Evolutionary conservation across 2,329 filamentous ascomycete genomes (phyloP).

Genomic region (Ampelomyces quisqualis): DNA sequence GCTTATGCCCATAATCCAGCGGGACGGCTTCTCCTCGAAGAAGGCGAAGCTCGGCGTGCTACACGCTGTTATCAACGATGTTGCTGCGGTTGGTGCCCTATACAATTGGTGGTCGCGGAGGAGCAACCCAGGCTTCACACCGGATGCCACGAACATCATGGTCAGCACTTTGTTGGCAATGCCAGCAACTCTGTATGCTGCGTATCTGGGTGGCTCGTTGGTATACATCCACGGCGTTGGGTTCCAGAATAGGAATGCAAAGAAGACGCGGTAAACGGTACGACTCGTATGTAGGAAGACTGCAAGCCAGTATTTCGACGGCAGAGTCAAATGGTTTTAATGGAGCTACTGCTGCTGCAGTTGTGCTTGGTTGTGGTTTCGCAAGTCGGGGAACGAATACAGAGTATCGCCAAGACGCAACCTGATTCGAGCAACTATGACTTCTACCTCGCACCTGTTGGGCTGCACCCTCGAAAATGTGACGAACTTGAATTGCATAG

Average conservation of each 20-base stretch:
- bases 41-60: constrained; percentile 47
- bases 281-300: too few species aligned
- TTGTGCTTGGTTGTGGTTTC: too few species aligned
- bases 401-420: too few species aligned
- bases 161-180: constrained; percentile 41
- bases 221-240: constrained; percentile 52
- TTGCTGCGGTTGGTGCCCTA: constrained; percentile 42
- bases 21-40: constrained; percentile 46
- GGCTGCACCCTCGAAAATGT: too few species aligned
- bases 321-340: not conserved
- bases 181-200: constrained; percentile 42
- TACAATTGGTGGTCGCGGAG: constrained; percentile 50
- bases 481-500: too few species aligned
- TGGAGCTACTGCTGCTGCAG: not conserved
- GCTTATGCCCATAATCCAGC: constrained; percentile 46
- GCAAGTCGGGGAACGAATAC: too few species aligned
- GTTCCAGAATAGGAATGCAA: constrained; percentile 33
- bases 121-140: constrained; percentile 36
- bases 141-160: constrained; percentile 40
- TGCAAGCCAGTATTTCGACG: too few species aligned
- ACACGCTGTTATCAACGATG: constrained; percentile 48
- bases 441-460: too few species aligned
- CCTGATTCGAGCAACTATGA: too few species aligned
- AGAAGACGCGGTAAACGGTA: constrained; percentile 34
- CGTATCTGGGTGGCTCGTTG: constrained; percentile 48